Evolutionary conservation across 345 rosid species (phyloP), one percentile per base, ranked within the genome.

Genomic region (Raphanus raphanistrum): DNA sequence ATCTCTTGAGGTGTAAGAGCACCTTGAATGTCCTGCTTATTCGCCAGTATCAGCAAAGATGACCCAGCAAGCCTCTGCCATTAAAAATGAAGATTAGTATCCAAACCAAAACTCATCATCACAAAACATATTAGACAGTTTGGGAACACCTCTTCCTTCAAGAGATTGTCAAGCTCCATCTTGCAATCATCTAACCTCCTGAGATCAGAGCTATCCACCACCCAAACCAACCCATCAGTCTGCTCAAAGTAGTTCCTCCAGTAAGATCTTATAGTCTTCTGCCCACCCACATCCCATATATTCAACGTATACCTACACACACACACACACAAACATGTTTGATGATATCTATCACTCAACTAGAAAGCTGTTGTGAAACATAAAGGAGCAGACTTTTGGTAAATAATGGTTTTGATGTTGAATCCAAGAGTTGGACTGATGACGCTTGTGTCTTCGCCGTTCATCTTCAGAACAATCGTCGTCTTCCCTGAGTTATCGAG

Each of bases 171-270:
- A 73, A 92, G 92, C 61, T 95, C 97, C 90, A 88, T 81, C 81
- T 84, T 89, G 82, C 99, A 95, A 78, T 94, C 99, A 86, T 90
- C 92, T 66, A 94, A 76, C 79, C 98, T 88, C 80, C 98, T 85
- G 55, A 92, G 89, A 84, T 95, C 94, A 7, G 96, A 95, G 82
- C 98, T 90, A 81, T 92, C 97, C 8, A 92, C 99, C 12, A 90
- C 98, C 97, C 98, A 92, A 33, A 92, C 91, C 82, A 94, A 82
- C 45, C 99, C 99, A 88, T 95, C 98, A 50, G 97, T 94, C 84
- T 89, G 93, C 85, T 94, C 98, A 81, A 94, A 92, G 85, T 94
- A 90, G 79, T 94, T 94, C 86, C 98, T 89, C 98, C 97, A 94
- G 27, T 92, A 92, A 0, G 97, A 89, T 82, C 98, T 86, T 81